Evolutionary conservation across 257 asterid genomes (phyloP).

Genomic region (Gentiana straminea): DNA sequence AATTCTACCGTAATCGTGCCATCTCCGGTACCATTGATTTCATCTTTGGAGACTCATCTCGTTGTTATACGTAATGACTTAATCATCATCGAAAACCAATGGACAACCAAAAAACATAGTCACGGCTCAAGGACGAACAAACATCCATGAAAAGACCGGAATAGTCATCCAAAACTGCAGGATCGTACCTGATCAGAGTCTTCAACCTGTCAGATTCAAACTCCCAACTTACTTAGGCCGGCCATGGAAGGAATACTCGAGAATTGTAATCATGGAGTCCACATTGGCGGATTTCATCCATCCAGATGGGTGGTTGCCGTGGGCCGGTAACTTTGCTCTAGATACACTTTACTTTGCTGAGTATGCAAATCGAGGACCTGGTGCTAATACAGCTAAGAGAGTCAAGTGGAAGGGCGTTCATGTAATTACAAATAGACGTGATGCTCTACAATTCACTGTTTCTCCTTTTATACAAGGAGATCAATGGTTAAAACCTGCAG

Average conservation of each 20-base stretch:
- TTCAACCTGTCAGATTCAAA: constrained; percentile 1
- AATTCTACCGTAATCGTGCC: constrained; percentile 21
- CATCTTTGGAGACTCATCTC: constrained; percentile 18
- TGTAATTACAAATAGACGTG: no score
- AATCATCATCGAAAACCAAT: constrained; percentile 14
- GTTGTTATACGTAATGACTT: constrained; percentile 17
- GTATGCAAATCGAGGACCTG: no score
- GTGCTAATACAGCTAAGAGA: no score
- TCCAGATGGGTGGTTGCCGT: no score
- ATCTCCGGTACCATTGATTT: constrained; percentile 25
- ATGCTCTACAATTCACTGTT: no score
- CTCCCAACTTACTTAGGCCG: constrained; percentile 16
- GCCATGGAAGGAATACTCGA: constrained; percentile 26
- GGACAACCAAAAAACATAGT: constrained; percentile 16
- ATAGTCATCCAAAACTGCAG: constrained; percentile 15
- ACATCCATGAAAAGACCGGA: constrained; percentile 8
- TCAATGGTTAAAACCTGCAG: no score
- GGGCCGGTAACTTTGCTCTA: no score
- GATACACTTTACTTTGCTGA: no score
- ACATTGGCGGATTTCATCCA: constrained; percentile 5
- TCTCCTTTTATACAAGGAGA: no score
- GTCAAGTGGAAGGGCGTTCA: no score
- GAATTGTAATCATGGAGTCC: constrained; percentile 19
- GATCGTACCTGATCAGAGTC: constrained; percentile 3
- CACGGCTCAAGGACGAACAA: constrained; percentile 21